Evolutionary conservation across 495 filamentous ascomycete genomes (phyloP), one percentile per base, ranked within the genome.

Genomic region (Lasiosphaeris hirsuta): DNA sequence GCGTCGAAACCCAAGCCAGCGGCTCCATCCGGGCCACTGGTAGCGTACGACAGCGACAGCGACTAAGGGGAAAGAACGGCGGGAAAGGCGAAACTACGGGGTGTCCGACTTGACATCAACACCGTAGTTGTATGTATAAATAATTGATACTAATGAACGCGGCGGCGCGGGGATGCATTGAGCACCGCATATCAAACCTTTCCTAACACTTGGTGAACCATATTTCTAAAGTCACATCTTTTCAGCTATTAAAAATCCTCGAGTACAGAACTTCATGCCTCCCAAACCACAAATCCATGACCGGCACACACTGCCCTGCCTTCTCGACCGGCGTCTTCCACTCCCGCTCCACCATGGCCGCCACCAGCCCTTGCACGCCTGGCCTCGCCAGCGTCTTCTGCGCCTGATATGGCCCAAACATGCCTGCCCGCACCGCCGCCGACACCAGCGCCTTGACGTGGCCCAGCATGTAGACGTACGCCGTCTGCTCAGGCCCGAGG

Each of bases 211-310:
- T n/a, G n/a, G n/a, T n/a, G 0, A 7, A 57, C 34, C 40, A 57
- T 51, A 40, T 53, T 45, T 34, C n/a, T n/a, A 23, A 38, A 38
- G 19, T 18, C 41, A 47, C 7, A 14, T 7, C 23, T 11, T 10
- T n/a, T 69, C 54, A 83, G 52, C 79, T 81, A 69, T 98, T 97
- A 64, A 98, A 98, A 49, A 98, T 97, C 68, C 94, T 85, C 60
- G 90, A 95, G 74, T 98, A 98, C 39, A 98, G 72, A 68, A 96
- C 70, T 78, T 98, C 94, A 74, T 98, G 94, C 69, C 94, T 83
- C 10, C 95, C 94, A 56, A 95, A 78, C 90, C 93, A 98, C 43
- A 98, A 67, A 81, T 98, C 94, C 78, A 97, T 81, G 14, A 86
- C 84, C 7, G 92, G 91, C 39, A 93, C 88, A 23, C 78, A 81